These are phyloP conservation scores for Neoboletus magnificus DNA, from an alignment of 768 basidiomycete species.

Conservation along the genomic window DNA sequence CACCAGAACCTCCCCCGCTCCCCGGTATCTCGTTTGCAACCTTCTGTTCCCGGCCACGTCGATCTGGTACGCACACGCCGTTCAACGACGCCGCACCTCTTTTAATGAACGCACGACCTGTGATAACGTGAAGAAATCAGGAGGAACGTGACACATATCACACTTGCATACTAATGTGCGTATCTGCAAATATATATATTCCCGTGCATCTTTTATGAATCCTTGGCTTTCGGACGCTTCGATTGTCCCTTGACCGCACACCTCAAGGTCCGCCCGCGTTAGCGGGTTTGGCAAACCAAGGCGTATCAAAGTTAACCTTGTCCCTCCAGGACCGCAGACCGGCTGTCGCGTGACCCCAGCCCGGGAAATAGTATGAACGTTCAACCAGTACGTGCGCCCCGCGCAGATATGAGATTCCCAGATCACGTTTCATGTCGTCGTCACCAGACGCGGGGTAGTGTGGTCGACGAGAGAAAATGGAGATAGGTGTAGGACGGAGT, in stretches of 20 bases:
- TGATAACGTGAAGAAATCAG: not conserved
- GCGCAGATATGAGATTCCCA: not conserved
- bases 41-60: not conserved
- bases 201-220: not conserved
- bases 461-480: not conserved
- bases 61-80: no score
- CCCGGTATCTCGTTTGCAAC: not conserved
- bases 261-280: slow-evolving; percentile 13
- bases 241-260: not conserved
- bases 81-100: not conserved
- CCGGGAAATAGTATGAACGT: not conserved
- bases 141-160: not conserved
- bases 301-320: slow-evolving; percentile 14
- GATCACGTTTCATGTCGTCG: not conserved
- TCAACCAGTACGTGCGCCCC: not conserved
- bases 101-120: not conserved
- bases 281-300: not conserved
- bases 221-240: not conserved
- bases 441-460: not conserved
- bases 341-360: not conserved
- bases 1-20: not conserved
- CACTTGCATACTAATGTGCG: not conserved
- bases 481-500: not conserved
- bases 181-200: not conserved
- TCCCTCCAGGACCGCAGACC: not conserved